These are phyloP conservation scores for Antitrichia curtipendula DNA, from an alignment of 225 moss, liverwort and hornwort genomes.

Conservation along the genomic window DNA sequence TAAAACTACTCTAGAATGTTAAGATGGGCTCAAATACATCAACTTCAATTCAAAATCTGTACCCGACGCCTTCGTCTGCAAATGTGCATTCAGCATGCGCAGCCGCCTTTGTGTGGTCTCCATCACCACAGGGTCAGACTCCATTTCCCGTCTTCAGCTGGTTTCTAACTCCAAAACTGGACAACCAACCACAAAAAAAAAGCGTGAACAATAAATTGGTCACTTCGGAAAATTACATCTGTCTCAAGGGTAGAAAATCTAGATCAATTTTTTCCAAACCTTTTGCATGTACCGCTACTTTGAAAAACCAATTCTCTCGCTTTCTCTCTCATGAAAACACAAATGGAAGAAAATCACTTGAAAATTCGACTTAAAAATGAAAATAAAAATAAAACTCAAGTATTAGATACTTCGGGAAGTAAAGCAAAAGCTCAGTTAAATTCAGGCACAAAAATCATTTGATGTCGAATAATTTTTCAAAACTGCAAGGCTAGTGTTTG, in stretches of 20 bases:
- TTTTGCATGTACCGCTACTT: not conserved
- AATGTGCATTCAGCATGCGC: conserved; percentile 19
- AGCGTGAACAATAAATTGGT: not conserved
- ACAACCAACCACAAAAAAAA: not conserved
- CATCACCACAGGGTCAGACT: conserved; percentile 2
- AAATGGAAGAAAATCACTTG: not conserved
- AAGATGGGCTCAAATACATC: not conserved
- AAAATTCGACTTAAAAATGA: not conserved
- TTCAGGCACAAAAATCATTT: not conserved
- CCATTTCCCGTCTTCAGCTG: not conserved
- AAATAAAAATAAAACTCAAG: not conserved
- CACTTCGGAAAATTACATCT: not conserved
- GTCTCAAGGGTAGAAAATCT: not conserved
- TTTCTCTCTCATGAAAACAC: not conserved
- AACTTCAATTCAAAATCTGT: not conserved
- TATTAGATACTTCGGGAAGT: not conserved
- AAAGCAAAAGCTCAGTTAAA: not conserved
- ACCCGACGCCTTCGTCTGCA: conserved; percentile 18
- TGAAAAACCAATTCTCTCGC: not conserved
- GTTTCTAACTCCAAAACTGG: not conserved
- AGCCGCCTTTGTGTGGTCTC: conserved; percentile 21
- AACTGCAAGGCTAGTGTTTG: not conserved
- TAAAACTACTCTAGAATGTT: not conserved
- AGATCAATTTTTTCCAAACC: not conserved
- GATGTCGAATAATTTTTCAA: not conserved